Evolutionary conservation across 78 protist genomes (phyloP), one percentile per base, ranked within the genome.

Genomic region (Dictyostelium intermedium): DNA sequence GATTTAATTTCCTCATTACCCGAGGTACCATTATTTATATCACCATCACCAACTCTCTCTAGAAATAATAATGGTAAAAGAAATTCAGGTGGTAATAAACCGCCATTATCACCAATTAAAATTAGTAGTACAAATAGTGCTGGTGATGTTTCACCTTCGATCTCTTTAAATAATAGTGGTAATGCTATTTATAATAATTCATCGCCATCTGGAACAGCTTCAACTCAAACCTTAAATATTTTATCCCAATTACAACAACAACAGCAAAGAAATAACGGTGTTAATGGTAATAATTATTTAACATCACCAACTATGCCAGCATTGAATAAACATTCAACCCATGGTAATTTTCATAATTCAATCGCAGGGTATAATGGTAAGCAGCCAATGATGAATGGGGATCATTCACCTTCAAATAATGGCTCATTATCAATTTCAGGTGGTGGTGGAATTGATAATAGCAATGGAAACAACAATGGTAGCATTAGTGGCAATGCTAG

Each of bases 1-100:
- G 45, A 23, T 23, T 41, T 50, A 50, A 41, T 80, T 53, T 30
- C 80, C 10, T 37, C 35, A 37, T 25, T 69, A 41, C 41, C 89
- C 11, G 50, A 60, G 27, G 53, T 83, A 30, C 89, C 89, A 41
- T 23, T 34, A 41, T 85, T 23, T 9, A 79, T 60, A 35, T 83
- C 93, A 87, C 69, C 93, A 14, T 43, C 93, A 8, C 41, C 85
- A 37, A 39, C 93, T 77, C 23, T 82, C 2, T 5, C 53, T 23
- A 23, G 50, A 77, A 56, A 56, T 56, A 53, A 53, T 20, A 43
- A 77, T 34, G 61, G 14, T 39, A n/a, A 43, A 39, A 85, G 73
- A 35, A 66, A 39, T 18, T 37, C 78, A 8, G 63, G 39, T 39
- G 32, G 73, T 13, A 82, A 25, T 32, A 82, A 35, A 35, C 30